phyloP scores from a whole-genome alignment of 2,329 filamentous ascomycete species.

The Pezicula rhizophila region DNA sequence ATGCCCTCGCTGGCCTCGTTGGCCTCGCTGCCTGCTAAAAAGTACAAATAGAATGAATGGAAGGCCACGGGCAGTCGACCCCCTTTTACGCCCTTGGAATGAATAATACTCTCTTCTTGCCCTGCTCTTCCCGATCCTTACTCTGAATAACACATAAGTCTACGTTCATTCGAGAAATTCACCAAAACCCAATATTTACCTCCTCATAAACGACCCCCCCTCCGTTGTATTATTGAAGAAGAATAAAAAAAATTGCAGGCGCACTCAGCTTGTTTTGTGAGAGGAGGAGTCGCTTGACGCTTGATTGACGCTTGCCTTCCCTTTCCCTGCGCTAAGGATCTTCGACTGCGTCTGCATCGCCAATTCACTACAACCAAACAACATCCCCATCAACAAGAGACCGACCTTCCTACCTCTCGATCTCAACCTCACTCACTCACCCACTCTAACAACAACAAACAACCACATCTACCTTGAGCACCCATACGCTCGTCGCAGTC shows the following conservation, averaged over 20 bases:
- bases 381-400: slow-evolving; percentile 2
- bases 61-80: neutral
- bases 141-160: no score
- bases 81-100: no score
- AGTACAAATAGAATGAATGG: neutral
- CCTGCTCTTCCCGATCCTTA: no score
- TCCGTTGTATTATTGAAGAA: neutral
- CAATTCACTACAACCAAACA: neutral
- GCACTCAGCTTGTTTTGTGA: slow-evolving; percentile 5
- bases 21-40: neutral
- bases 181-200: no score
- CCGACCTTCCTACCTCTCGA: neutral
- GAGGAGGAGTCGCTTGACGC: neutral
- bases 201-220: no score
- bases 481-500: slow-evolving; percentile 3
- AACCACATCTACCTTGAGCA: slow-evolving; percentile 5
- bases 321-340: slow-evolving; percentile 1
- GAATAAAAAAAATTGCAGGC: slow-evolving; percentile 18
- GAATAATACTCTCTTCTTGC: no score
- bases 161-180: no score
- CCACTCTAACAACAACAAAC: neutral
- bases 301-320: slow-evolving; percentile 1
- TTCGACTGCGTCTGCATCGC: neutral
- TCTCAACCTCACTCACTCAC: slow-evolving; percentile 10
- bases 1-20: neutral